A percentile compares a stretch with the other conserved stretches of the same genome.
Conservation (phyloP, 495 filamentous ascomycete genomes). For the Daldinia decipiens region DNA sequence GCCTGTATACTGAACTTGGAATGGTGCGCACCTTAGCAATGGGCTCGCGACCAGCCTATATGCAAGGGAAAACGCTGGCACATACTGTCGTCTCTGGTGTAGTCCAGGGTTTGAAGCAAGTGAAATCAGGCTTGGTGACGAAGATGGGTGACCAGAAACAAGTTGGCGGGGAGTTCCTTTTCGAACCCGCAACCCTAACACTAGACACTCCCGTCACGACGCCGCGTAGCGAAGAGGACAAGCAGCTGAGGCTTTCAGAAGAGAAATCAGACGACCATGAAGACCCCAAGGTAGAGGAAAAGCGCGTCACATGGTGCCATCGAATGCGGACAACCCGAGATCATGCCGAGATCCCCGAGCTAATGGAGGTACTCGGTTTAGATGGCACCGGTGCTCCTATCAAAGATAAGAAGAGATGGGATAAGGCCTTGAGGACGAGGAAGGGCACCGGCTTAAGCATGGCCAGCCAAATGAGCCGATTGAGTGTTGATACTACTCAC, state of each 20-base stretch:
- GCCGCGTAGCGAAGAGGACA: conserved; percentile 44
- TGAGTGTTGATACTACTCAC: conserved; percentile 41
- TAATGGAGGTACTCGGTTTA: conserved; percentile 70
- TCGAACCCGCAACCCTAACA: conserved; percentile 60
- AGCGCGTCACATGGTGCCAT: conserved; percentile 79
- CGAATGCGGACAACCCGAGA: conserved; percentile 84
- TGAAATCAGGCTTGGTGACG: conserved; percentile 62
- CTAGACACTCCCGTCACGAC: conserved; percentile 50
- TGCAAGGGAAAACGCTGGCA: conserved; percentile 59
- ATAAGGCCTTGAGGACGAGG: conserved; percentile 51
- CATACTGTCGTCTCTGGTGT: conserved; percentile 60
- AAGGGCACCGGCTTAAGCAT: conserved; percentile 59
- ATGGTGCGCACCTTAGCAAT: conserved; percentile 73
- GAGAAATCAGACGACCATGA: conserved; percentile 37
- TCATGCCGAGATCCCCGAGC: conserved; percentile 74
- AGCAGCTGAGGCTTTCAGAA: conserved; percentile 33
- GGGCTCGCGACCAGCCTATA: conserved; percentile 74
- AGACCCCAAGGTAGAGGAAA: conserved; percentile 55
- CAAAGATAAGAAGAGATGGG: conserved; percentile 57
- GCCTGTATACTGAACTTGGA: conserved; percentile 75
- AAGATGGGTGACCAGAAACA: conserved; percentile 75
- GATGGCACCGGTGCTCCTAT: conserved; percentile 55
- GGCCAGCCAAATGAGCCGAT: conserved; percentile 54
- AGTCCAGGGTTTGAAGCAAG: conserved; percentile 65
- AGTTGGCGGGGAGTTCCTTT: conserved; percentile 87